Conservation (phyloP, 164 flowering plant genomes). For the Paratinospora sagittata region DNA sequence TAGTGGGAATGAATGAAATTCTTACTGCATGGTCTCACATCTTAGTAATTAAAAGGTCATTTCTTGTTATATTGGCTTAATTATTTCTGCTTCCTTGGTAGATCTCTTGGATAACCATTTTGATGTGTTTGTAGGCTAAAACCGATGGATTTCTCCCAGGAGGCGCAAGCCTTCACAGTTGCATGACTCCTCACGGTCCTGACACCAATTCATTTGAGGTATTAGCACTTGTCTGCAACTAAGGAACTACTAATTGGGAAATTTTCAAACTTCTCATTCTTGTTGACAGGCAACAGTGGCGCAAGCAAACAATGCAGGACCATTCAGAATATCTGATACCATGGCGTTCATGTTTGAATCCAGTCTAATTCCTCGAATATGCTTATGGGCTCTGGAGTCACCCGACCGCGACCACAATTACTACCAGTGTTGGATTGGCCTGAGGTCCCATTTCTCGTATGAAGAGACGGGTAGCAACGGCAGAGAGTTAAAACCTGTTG, state of each 20-base stretch:
- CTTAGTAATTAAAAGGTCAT: no score
- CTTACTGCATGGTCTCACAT: no score
- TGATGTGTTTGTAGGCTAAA: constrained; percentile 56
- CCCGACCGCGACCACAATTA: constrained; percentile 67
- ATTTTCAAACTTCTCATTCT: background rate
- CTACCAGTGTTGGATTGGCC: constrained; percentile 90
- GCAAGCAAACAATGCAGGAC: constrained; percentile 49
- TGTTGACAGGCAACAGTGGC: constrained; percentile 65
- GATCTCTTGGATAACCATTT: background rate
- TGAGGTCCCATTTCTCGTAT: constrained; percentile 60
- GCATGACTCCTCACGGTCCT: constrained; percentile 99
- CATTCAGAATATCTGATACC: constrained; percentile 52
- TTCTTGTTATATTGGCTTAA: background rate
- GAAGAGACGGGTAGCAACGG: constrained; percentile 14
- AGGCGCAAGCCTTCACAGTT: constrained; percentile 94
- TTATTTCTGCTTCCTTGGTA: background rate
- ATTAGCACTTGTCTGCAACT: background rate
- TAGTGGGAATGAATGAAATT: no score
- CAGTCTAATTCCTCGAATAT: constrained; percentile 68
- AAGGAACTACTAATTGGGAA: background rate
- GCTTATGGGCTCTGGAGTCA: constrained; percentile 85
- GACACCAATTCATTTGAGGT: constrained; percentile 94
- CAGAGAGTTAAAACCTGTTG: background rate
- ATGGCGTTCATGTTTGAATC: constrained; percentile 98
- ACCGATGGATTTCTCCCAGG: constrained; percentile 93